Base-by-base conservation (phyloP, 805 yeast species). In the Metschnikowia lochheadii region DNA sequence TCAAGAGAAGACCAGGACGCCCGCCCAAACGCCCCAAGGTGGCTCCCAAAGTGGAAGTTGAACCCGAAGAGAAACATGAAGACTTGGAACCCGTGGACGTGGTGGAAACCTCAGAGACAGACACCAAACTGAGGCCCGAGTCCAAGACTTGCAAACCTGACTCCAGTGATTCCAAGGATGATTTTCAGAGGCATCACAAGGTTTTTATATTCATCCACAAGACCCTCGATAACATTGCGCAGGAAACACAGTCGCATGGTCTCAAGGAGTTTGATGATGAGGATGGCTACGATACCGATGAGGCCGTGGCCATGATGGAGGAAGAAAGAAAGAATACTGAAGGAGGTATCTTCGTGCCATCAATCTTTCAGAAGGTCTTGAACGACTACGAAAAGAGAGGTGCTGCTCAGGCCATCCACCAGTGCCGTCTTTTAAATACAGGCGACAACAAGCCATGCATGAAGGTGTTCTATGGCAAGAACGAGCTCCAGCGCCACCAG, bases 401-500 rank as follows among this genome's bases (percentile, higher is more conserved):
- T 2, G 37, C 53, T 3, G 37, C 49, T 6, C 46, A 49, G 44
- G 46, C 57, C 3, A 40, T 48, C 34, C 77, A 73, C 53, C 77
- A 72, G 55, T 73, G 78, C 54, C 72, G 69, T 53, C 60, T 70
- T 32, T 56, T 59, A 6, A 76, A 72, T 52, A 74, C 77, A 5
- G 49, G 49, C 5, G 60, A 68, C 3, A 50, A 57, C 21, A 55
- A 60, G 31, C 66, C 69, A 32, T 73, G 78, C 51, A 56, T 65
- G 34, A 73, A 72, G 57, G 67, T 72, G 0, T 73, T 73, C 46
- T 72, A 73, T 52, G 78, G 78, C 14, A 73, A 70, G 49, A 73
- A 72, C 53, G 77, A 73, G 55, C 61, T 73, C 42, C 61, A 70
- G 36, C 58, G 77, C 50, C 78, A 73, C 58, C 76, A 73, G 53